Evolutionary conservation across 192 early-diverging fungal species (phyloP).

Genomic region (Dissophora ornata): DNA sequence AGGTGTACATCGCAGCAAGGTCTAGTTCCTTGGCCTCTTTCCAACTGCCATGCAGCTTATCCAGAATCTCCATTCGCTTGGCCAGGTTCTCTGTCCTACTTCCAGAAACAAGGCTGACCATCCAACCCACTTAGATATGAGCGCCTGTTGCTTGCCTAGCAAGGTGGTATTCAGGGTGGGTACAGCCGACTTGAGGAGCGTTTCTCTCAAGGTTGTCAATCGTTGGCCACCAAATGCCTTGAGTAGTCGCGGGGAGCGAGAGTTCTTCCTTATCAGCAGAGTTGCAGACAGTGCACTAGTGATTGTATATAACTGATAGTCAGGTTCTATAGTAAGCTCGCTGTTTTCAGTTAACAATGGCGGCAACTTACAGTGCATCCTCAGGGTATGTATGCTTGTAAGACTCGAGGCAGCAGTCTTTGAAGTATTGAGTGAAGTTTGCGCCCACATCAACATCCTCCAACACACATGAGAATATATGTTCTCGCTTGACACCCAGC

Average conservation of each 20-base stretch:
- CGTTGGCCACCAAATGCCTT: slow-evolving; percentile 38
- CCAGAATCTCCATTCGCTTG: slow-evolving; percentile 32
- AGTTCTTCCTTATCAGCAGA: slow-evolving; percentile 39
- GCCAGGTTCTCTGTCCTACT: slow-evolving; percentile 34
- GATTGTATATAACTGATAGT: slow-evolving; percentile 1
- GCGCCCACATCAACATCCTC: slow-evolving; percentile 35
- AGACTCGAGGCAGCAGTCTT: slow-evolving; percentile 31
- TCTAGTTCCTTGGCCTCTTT: slow-evolving; percentile 26
- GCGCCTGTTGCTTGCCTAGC: slow-evolving; percentile 38
- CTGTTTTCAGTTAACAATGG: slow-evolving; percentile 21
- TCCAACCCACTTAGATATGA: slow-evolving; percentile 42
- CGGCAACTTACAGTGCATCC: slow-evolving; percentile 44
- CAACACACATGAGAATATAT: slow-evolving; percentile 36
- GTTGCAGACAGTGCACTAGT: slow-evolving; percentile 37
- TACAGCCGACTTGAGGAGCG: slow-evolving; percentile 22
- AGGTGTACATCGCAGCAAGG: slow-evolving; percentile 32
- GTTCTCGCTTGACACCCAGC: slow-evolving; percentile 22
- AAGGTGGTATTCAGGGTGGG: slow-evolving; percentile 35
- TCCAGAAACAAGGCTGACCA: slow-evolving; percentile 44
- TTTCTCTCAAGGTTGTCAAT: slow-evolving; percentile 31
- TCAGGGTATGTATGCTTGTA: slow-evolving; percentile 41
- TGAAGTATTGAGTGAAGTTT: slow-evolving; percentile 35
- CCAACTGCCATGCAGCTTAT: slow-evolving; percentile 30
- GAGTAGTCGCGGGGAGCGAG: slow-evolving; percentile 38
- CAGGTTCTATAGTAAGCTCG: slow-evolving; percentile 14